phyloP scores from a whole-genome alignment of 75 land plant genomes.

The Selaginella tamariscina region DNA sequence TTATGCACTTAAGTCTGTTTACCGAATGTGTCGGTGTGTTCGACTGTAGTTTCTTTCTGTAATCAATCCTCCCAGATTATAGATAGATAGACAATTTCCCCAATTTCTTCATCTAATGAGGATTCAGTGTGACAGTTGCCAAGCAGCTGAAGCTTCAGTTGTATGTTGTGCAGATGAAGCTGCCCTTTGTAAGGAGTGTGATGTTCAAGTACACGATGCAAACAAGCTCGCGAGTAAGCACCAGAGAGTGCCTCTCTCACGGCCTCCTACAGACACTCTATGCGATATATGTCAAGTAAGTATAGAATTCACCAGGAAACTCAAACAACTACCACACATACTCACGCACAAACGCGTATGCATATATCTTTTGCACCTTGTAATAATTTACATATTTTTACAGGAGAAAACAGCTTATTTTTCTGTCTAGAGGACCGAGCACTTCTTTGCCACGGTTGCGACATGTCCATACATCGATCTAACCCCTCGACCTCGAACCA shows the following conservation, averaged over 20 bases:
- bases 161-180: slow-evolving; percentile 94
- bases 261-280: slow-evolving; percentile 29
- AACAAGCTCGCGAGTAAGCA: slow-evolving; percentile 86
- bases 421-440: slow-evolving; percentile 88
- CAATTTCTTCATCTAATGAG: too few species aligned
- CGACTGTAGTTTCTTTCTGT: too few species aligned
- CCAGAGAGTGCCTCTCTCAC: slow-evolving; percentile 36
- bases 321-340: too few species aligned
- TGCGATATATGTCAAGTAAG: slow-evolving; percentile 79
- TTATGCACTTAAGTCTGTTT: too few species aligned
- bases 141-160: slow-evolving; percentile 48
- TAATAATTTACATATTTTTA: neutral
- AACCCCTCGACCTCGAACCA: slow-evolving; percentile 43
- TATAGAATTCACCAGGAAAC: too few species aligned
- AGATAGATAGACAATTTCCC: too few species aligned
- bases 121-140: slow-evolving; percentile 79
- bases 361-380: neutral
- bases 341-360: too few species aligned
- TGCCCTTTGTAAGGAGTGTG: slow-evolving; percentile 61
- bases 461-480: slow-evolving; percentile 50
- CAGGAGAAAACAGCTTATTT: slow-evolving; percentile 64
- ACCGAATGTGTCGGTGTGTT: too few species aligned
- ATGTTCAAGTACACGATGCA: slow-evolving; percentile 62
- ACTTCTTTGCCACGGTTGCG: slow-evolving; percentile 62
- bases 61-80: too few species aligned